Conservation (phyloP, 441 rosid species). For the Adansonia gregorii region DNA sequence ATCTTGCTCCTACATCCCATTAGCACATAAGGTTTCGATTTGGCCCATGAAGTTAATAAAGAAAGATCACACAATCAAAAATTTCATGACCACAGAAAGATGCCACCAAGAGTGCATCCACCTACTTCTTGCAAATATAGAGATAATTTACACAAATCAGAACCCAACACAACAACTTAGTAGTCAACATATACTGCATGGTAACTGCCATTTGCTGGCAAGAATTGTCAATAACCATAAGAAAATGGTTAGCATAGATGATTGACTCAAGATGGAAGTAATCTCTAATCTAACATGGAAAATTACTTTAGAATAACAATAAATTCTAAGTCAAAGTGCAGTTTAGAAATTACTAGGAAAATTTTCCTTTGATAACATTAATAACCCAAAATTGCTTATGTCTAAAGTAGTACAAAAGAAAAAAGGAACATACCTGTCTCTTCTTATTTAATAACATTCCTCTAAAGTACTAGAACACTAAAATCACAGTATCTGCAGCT, state of each 20-base stretch:
- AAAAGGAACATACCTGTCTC: background rate
- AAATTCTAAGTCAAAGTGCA: background rate
- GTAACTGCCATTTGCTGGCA: background rate
- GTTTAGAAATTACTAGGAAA: constrained; percentile 5
- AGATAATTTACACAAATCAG: background rate
- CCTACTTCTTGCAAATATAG: background rate
- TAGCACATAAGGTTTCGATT: constrained; percentile 20
- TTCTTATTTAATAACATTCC: background rate
- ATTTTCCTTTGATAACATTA: background rate
- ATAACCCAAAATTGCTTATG: constrained; percentile 10
- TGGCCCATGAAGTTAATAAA: background rate
- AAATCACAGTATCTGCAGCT: background rate
- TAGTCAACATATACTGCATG: background rate
- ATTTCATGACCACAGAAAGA: background rate
- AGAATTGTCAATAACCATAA: constrained; percentile 4
- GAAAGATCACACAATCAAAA: background rate
- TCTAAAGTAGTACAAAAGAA: background rate
- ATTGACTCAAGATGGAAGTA: background rate
- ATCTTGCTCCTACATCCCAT: background rate
- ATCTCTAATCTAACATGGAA: background rate
- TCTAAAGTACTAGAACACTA: background rate
- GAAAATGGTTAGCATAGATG: background rate
- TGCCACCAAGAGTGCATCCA: constrained; percentile 3
- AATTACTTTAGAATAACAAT: background rate
- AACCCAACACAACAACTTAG: background rate